Base-by-base conservation (phyloP, 371 early-diverging fungal species). In the Homolaphlyctis polyrhiza region DNA sequence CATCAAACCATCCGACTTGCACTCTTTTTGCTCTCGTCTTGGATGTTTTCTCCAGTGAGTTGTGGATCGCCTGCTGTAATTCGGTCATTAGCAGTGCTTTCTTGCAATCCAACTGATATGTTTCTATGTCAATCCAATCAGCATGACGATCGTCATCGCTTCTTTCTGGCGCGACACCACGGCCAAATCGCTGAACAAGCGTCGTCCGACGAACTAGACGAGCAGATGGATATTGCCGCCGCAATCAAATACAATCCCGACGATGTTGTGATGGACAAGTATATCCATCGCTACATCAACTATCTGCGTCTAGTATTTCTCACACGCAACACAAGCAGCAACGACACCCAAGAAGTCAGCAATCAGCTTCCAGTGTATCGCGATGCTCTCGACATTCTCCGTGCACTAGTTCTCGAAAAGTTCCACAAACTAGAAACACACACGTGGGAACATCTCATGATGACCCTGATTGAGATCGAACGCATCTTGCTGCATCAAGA, bases 1-100 rank as follows among this genome's bases (percentile, higher is more conserved):
- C 76, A 83, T 63, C 89, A 90, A 30, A 85, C 87, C 36, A 83
- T 80, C 0, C 79, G 89, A 3, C 85, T 87, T 2, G 86, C 87
- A 0, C 75, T 89, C 23, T 57, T 57, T 34, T 2, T 57, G 8
- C n/a, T 57, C 25, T 1, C 33, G 6, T 36, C 58, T n/a, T 60
- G 60, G 60, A 45, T 47, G 43, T 39, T 13, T 60, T 35, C 13
- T 21, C 48, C 60, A 45, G 60, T 59, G 48, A 59, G 48, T 57
- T 32, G 25, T n/a, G n/a, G n/a, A n/a, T n/a, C n/a, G n/a, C n/a
- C n/a, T n/a, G n/a, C n/a, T n/a, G n/a, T n/a, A n/a, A n/a, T n/a
- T n/a, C n/a, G n/a, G n/a, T n/a, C n/a, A n/a, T n/a, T n/a, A n/a
- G n/a, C n/a, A n/a, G n/a, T n/a, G n/a, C n/a, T n/a, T n/a, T n/a